These are phyloP conservation scores for Parafenestella ontariensis DNA, from an alignment of 2,329 filamentous ascomycete genomes.

Conservation along the genomic window DNA sequence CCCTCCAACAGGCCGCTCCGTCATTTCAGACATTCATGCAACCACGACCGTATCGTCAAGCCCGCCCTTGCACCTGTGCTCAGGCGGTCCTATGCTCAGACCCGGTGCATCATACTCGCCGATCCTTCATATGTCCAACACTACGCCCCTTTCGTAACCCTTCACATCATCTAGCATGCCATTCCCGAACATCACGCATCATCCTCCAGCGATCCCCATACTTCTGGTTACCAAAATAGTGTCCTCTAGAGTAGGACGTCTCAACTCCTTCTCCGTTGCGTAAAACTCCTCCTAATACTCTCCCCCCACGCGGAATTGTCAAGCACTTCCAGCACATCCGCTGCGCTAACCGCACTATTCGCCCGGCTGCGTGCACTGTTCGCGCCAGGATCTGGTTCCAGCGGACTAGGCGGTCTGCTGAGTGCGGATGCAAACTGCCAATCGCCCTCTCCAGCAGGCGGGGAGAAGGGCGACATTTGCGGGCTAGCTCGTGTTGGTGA, in stretches of 20 bases:
- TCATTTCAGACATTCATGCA: conserved; percentile 44
- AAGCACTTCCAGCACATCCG: conserved; percentile 82
- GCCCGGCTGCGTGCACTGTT: conserved; percentile 63
- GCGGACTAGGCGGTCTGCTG: conserved; percentile 48
- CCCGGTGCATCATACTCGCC: conserved; percentile 4
- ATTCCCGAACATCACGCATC: conserved; percentile 5
- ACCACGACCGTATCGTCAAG: conserved; percentile 29
- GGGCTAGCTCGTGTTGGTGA: conserved; percentile 42
- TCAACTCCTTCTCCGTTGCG: conserved; percentile 59
- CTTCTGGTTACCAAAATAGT: neutral
- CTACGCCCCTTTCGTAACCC: conserved; percentile 17
- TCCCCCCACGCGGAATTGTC: conserved; percentile 93
- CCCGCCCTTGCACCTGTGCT: conserved; percentile 23
- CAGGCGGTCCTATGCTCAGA: conserved; percentile 30
- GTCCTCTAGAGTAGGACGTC: neutral
- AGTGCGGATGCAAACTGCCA: conserved; percentile 57
- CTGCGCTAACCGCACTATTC: conserved; percentile 73
- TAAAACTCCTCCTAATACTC: conserved; percentile 88
- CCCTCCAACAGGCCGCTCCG: conserved; percentile 17
- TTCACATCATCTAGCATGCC: conserved; percentile 7
- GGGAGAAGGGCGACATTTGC: conserved; percentile 38
- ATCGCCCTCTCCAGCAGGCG: conserved; percentile 39
- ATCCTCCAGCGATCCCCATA: neutral
- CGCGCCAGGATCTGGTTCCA: conserved; percentile 38
- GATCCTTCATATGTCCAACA: neutral